phyloP scores from a whole-genome alignment of 768 basidiomycete genomes.

The Rhizopogon vesiculosus region DNA sequence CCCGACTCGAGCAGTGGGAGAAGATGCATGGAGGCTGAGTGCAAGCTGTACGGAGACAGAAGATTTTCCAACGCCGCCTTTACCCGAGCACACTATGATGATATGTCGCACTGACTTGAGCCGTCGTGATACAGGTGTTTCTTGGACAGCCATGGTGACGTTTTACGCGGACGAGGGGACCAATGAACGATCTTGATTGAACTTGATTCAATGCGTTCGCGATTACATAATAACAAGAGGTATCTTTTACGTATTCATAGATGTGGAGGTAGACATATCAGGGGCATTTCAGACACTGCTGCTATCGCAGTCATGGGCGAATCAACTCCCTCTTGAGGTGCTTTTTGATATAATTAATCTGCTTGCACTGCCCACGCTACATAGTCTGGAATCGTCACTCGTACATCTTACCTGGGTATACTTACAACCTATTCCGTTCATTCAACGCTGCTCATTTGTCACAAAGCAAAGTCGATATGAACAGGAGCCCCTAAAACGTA shows the following conservation, averaged over 20 bases:
- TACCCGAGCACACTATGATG: slow-evolving; percentile 91
- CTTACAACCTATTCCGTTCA: not conserved
- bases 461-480: slow-evolving; percentile 1
- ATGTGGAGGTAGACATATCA: not conserved
- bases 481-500: not conserved
- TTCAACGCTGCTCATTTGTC: not conserved
- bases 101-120: slow-evolving; percentile 75
- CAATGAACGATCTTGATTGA: not conserved
- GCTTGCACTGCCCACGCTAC: not conserved
- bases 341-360: not conserved
- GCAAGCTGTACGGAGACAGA: slow-evolving; percentile 91
- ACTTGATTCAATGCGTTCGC: not conserved
- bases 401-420: not conserved
- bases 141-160: slow-evolving; percentile 25
- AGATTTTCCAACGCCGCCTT: slow-evolving; percentile 99
- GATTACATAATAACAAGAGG: not conserved
- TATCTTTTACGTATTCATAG: too few species aligned
- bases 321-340: not conserved
- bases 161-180: not conserved
- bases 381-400: not conserved
- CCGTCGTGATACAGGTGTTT: slow-evolving; percentile 66
- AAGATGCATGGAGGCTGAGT: slow-evolving; percentile 71
- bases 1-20: slow-evolving; percentile 69
- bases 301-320: too few species aligned
- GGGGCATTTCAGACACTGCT: not conserved